These are phyloP conservation scores for Candida caryicola DNA, from an alignment of 805 yeast species.

Conservation along the genomic window DNA sequence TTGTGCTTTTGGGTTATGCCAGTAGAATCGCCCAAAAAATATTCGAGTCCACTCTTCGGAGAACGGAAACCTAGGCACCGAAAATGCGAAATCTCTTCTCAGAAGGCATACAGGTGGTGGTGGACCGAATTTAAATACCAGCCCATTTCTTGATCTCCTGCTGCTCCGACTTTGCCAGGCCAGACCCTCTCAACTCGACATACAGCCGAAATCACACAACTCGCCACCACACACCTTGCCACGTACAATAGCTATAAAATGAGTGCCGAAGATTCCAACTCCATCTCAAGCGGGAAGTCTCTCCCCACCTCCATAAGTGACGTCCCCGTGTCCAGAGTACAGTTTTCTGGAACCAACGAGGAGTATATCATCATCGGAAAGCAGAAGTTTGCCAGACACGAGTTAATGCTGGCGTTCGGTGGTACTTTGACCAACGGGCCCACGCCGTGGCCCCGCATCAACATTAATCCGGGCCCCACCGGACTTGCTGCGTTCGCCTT, in stretches of 20 bases:
- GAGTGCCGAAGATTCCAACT: not conserved
- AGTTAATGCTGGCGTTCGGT: conserved; percentile 30
- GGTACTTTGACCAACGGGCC: conserved; percentile 24
- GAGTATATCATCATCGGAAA: conserved; percentile 32
- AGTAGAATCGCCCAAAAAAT: not conserved
- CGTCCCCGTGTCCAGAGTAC: conserved; percentile 1
- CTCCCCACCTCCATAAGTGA: not conserved
- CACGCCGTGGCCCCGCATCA: conserved; percentile 26
- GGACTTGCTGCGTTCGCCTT: conserved; percentile 75
- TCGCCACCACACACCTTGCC: not conserved
- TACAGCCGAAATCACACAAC: not conserved
- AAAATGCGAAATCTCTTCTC: too few relatives aligned
- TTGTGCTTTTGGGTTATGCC: not conserved
- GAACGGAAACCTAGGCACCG: not conserved
- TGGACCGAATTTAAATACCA: not conserved
- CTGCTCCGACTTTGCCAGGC: too few relatives aligned
- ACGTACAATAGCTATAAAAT: not conserved
- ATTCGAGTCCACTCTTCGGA: not conserved
- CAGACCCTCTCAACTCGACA: not conserved
- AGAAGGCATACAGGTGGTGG: not conserved
- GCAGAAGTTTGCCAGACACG: conserved; percentile 29
- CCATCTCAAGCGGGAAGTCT: not conserved
- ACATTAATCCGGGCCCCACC: conserved; percentile 67
- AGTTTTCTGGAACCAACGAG: conserved; percentile 25
- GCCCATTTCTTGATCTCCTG: too few relatives aligned